phyloP scores from a whole-genome alignment of 164 flowering plant species.

The Stephania yunnanensis region DNA sequence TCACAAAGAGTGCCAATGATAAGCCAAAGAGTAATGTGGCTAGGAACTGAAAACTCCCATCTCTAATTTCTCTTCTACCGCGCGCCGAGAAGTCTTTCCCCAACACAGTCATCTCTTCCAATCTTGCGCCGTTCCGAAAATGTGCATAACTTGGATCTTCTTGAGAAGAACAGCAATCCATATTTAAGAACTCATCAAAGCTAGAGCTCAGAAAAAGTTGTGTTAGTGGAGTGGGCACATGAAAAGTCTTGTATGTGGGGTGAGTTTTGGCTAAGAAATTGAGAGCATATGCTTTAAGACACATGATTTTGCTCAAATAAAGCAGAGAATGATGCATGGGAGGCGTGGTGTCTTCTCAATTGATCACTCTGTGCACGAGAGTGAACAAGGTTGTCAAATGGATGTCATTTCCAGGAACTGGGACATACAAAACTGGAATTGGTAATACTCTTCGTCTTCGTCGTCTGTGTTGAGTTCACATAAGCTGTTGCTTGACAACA shows the following conservation, averaged over 20 bases:
- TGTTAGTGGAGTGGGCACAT: neutral
- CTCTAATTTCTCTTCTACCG: neutral
- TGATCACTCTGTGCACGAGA: neutral
- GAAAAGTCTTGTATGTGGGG: neutral
- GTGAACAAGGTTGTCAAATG: neutral
- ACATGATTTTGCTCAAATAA: neutral
- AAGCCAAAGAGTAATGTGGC: neutral
- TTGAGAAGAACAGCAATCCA: neutral
- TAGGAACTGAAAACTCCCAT: neutral
- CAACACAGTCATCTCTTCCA: neutral
- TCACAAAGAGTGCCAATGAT: neutral
- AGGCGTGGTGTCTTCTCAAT: slow-evolving; percentile 1
- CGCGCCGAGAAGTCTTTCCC: neutral
- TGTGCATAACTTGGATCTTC: neutral
- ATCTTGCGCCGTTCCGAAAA: neutral
- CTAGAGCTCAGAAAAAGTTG: neutral
- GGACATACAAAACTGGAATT: neutral
- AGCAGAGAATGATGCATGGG: neutral
- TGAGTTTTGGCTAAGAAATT: neutral
- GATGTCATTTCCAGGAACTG: neutral
- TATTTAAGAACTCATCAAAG: neutral
- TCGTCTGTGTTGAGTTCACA: no score
- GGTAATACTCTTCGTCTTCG: neutral
- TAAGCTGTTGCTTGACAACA: no score
- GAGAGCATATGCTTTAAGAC: neutral